Conservation (phyloP, 192 early-diverging fungal genomes). For the Coemansia sp. region DNA sequence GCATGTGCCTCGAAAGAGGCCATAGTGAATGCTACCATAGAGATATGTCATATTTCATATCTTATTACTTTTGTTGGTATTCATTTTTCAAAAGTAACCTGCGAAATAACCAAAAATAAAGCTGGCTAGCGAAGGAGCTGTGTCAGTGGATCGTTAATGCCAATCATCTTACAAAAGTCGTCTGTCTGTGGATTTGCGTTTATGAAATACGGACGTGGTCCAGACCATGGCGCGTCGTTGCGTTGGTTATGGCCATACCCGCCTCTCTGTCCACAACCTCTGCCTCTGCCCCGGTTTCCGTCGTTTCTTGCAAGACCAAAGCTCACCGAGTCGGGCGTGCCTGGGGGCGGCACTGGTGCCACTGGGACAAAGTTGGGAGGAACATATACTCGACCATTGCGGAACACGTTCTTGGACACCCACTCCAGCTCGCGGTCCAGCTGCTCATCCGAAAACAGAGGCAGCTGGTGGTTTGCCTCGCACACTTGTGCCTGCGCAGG, state of each 20-base stretch:
- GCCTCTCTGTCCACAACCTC: neutral
- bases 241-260: constrained; percentile 9
- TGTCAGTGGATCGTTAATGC: constrained; percentile 56
- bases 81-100: too few relatives aligned
- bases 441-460: constrained; percentile 42
- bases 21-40: too few relatives aligned
- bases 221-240: constrained; percentile 12
- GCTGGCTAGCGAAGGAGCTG: constrained; percentile 17
- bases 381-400: constrained; percentile 57
- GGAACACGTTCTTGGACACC: constrained; percentile 64
- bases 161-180: constrained; percentile 68
- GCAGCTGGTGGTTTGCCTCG: constrained; percentile 29
- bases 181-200: constrained; percentile 86
- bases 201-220: constrained; percentile 30
- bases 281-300: constrained; percentile 14
- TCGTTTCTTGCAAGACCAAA: constrained; percentile 31
- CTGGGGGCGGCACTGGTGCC: constrained; percentile 56
- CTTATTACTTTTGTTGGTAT: neutral
- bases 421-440: constrained; percentile 64
- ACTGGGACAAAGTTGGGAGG: constrained; percentile 81
- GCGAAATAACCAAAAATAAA: neutral
- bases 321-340: constrained; percentile 39
- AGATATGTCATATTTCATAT: neutral
- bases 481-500: constrained; percentile 39
- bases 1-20: too few relatives aligned